Conservation (phyloP, 352 stramenopile genomes). For the Pilasporangium apinafurcum region DNA sequence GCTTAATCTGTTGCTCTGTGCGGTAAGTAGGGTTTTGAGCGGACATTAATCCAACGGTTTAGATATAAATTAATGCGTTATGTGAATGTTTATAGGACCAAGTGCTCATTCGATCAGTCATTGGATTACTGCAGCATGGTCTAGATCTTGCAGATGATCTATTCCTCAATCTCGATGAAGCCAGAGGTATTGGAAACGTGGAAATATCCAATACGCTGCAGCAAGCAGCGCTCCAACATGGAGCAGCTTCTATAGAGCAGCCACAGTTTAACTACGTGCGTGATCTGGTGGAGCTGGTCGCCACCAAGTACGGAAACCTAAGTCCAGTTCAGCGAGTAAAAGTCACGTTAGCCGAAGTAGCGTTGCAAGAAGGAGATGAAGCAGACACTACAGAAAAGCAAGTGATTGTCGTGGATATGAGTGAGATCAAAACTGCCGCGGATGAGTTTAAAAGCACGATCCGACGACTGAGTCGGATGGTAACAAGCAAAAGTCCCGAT, state of each 20-base stretch:
- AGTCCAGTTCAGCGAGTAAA: conserved; percentile 5
- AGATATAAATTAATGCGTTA: background rate
- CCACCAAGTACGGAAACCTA: conserved; percentile 15
- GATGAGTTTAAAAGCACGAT: conserved; percentile 29
- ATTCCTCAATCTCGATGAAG: no score
- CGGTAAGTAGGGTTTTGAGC: conserved; percentile 8
- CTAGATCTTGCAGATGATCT: conserved; percentile 27
- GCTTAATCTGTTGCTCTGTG: conserved; percentile 34
- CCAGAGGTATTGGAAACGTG: no score
- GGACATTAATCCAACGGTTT: background rate
- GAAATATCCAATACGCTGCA: no score
- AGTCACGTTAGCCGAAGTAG: background rate
- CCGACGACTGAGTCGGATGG: conserved; percentile 16
- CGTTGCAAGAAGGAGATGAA: background rate
- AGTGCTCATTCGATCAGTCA: conserved; percentile 24
- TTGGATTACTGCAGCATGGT: conserved; percentile 19
- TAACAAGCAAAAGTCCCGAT: conserved; percentile 34
- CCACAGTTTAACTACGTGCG: conserved; percentile 8
- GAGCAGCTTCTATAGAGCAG: background rate
- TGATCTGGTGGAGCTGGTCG: conserved; percentile 16
- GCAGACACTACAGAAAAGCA: conserved; percentile 1
- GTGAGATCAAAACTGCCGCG: conserved; percentile 12
- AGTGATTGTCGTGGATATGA: conserved; percentile 20
- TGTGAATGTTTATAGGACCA: conserved; percentile 15
- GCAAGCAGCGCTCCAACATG: conserved; percentile 1